Base-by-base conservation (phyloP, 1,139 yeast species). In the Blastobotrys persicus region DNA sequence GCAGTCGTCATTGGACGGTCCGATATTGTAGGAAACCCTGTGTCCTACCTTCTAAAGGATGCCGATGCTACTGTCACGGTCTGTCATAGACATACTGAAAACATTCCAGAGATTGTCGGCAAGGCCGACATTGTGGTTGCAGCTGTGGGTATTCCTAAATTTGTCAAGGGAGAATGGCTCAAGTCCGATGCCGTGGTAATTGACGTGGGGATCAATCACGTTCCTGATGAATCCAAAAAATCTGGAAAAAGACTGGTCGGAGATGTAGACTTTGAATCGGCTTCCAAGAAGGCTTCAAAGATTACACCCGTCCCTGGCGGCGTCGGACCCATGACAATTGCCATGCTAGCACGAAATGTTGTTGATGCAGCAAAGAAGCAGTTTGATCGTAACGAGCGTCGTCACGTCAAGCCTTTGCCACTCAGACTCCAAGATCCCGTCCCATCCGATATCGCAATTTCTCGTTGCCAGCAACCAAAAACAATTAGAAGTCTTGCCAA, bases 261-360 rank as follows among this genome's bases (percentile, higher is more conserved):
- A 53, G 98, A 92, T 67, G 96, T 91, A 54, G 96, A 91, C 57
- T 91, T 79, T 61, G 84, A 76, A 46, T 71, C 80, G 17, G 89
- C 89, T 46, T 64, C 77, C 46, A 72, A 77, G 50, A 80, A 78
- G 50, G 96, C 95, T 17, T 75, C 84, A 31, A 76, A 78, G 66
- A 79, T 92, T 64, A 92, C 98, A 19, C 98, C 98, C n/a, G 98
- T 92, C 54, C 98, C 98, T 47, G 98, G 98, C 64, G 98, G 98
- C 57, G 98, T 92, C 53, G 98, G 98, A 44, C 98, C 98, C 59
- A 92, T 92, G 98, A 92, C 98, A 9, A 98, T 92, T 45, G 97
- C 98, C 42, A 88, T 89, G 86, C 78, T 92, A 49, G 79, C 91
- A 65, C 85, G 85, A 61, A 92, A 92, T 67, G 96, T 91, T 31